Evolutionary conservation across 78 protist genomes (phyloP).

Genomic region (Isochrysis galbana): DNA sequence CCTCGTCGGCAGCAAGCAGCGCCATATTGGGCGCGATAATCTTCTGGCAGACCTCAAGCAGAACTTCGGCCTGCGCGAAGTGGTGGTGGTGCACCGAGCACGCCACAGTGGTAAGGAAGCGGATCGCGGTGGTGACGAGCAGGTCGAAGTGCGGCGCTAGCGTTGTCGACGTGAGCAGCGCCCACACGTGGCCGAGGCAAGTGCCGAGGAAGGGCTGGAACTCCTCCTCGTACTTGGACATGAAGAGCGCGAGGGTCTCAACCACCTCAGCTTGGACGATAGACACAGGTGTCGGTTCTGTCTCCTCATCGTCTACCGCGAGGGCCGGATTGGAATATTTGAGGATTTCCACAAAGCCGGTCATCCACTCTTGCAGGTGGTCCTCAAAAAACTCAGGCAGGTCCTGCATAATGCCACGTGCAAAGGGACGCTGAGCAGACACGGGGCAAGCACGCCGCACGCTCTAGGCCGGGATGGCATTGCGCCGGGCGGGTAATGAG

Average conservation of each 20-base stretch:
- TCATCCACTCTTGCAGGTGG: conserved; percentile 61
- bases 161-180: background rate
- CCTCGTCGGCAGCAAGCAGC: conserved; percentile 76
- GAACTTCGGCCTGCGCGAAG: conserved; percentile 59
- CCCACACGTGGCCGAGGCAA: conserved; percentile 28
- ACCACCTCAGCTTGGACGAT: conserved; percentile 24
- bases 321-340: conserved; percentile 19
- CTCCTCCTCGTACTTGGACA: conserved; percentile 70
- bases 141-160: conserved; percentile 17
- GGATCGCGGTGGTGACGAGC: conserved; percentile 70
- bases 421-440: too few relatives aligned
- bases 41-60: conserved; percentile 71
- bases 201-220: conserved; percentile 61
- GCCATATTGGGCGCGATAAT: conserved; percentile 80
- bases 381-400: conserved; percentile 86
- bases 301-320: conserved; percentile 6
- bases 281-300: background rate
- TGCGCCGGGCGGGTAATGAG: background rate
- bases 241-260: conserved; percentile 38
- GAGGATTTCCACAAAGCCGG: conserved; percentile 38
- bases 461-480: background rate
- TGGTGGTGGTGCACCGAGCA: conserved; percentile 59
- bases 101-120: conserved; percentile 75
- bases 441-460: too few relatives aligned
- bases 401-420: too few relatives aligned